Evolutionary conservation across 164 flowering plant genomes (phyloP), one percentile per base, ranked within the genome.

Genomic region (Malania oleifera): DNA sequence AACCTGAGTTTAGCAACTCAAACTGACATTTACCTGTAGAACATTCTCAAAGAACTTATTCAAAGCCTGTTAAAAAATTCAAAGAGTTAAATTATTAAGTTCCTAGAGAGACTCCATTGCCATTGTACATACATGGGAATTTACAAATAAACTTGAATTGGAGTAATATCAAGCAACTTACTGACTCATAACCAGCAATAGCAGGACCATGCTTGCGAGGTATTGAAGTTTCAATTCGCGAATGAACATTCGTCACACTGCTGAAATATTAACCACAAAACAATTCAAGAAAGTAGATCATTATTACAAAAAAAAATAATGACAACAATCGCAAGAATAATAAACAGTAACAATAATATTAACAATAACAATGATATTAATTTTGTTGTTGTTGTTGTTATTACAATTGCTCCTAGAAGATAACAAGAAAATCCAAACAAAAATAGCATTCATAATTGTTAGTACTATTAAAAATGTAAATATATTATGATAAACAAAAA

Each of bases 161-260:
- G 9, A 59, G 34, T 35, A 46, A 19, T 26, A 40, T 54, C 27
- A 29, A 58, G 46, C 54, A 62, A 60, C 84, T 48, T 82, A 87
- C 97, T 59, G 78, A 60, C 67, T 93, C 99, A 76, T 93, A 93
- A 68, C 99, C 97, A 75, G 99, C 99, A 64, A 88, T 75, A 18
- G 91, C 92, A 75, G 97, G 96, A n/a, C 99, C 97, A 72, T 93
- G 96, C 77, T 93, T 93, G 67, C 99, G 90, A 50, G 99, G 99
- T 63, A 93, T 93, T 13, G 99, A 84, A 50, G 84, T 72, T 72
- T 90, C 99, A 68, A 93, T 80, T 24, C 99, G 82, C 51, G 96
- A 66, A 58, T 95, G 86, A 61, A 87, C 85, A 63, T 68, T 78
- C 48, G 99, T 90, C 57, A 93, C 70, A 68, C 99, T 93, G 89